Base-by-base conservation (phyloP, 1,284 basidiomycete genomes). In the Farysia itapuensis region DNA sequence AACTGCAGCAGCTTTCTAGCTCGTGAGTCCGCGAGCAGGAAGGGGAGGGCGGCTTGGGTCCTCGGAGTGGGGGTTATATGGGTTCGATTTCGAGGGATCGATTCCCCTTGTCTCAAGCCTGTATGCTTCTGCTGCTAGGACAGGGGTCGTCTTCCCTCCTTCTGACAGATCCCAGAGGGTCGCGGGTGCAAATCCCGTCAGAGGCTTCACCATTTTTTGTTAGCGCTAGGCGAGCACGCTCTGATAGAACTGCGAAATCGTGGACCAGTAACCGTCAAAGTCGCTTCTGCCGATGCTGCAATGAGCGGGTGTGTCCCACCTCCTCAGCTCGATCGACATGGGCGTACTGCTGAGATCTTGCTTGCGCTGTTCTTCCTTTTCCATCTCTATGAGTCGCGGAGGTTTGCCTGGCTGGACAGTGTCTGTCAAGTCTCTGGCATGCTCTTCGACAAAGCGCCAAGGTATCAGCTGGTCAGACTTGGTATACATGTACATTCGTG, bases 401-500 rank as follows among this genome's bases (percentile, higher is more conserved):
- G 38, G 21, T 11, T 29, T 31, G 11, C 43, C 33, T 14, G 21
- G 18, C 13, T 25, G 32, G 14, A 43, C 29, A 14, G 46, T 32
- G 5, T 39, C 21, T 1, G 59, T 59, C 7, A 58, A 39, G n/a
- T 63, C 35, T 3, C 43, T 15, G 6, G 67, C 69, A 35, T 72
- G 69, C 28, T 56, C 49, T 33, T 72, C 69, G 21, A 72, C 67
- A 32, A 39, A 54, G 8, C 45, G 40, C 43, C 49, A 70, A 8
- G 64, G 54, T 5, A 72, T 67, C 15, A 72, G 58, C 32, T 50
- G 31, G 32, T 72, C 69, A 20, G 57, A 50, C 29, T 57, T 61
- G 35, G 59, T 64, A 40, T 67, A 71, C 35, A 71, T 50, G 54
- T 71, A 71, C 40, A 69, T 53, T 16, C 69, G 38, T 11, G 68